These are phyloP conservation scores for Phytophthora palmivora DNA, from an alignment of 352 stramenopile genomes.

Conservation along the genomic window DNA sequence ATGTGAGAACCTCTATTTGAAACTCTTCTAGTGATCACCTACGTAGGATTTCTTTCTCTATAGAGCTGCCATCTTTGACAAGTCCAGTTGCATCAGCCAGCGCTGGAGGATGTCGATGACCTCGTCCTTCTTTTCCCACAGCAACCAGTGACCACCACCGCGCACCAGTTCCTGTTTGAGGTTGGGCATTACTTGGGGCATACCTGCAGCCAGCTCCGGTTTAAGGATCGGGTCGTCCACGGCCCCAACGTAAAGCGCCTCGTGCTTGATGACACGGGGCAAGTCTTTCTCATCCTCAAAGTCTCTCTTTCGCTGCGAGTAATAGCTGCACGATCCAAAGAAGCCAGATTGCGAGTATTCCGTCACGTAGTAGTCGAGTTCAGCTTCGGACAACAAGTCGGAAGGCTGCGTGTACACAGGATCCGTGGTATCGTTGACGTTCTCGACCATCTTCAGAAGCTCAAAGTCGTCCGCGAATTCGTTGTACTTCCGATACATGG, in stretches of 20 bases:
- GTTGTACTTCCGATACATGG: constrained; percentile 52
- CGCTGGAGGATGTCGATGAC: constrained; percentile 40
- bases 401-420: constrained; percentile 48
- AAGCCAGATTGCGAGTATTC: constrained; percentile 61
- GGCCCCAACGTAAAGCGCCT: constrained; percentile 66
- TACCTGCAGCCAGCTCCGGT: constrained; percentile 54
- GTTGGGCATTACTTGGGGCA: constrained; percentile 56
- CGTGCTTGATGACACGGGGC: constrained; percentile 44
- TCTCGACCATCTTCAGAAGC: constrained; percentile 40
- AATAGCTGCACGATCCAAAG: constrained; percentile 60
- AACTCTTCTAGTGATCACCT: too few relatives aligned
- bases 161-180: constrained; percentile 55
- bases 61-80: constrained; percentile 11
- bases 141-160: constrained; percentile 61
- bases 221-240: constrained; percentile 62
- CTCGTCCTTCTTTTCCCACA: constrained; percentile 60
- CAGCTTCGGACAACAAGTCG: constrained; percentile 48
- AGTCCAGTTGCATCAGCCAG: constrained; percentile 39
- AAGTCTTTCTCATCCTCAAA: constrained; percentile 57
- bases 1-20: too few relatives aligned
- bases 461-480: constrained; percentile 41
- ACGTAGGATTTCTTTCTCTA: constrained; percentile 11
- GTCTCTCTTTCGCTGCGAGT: constrained; percentile 55
- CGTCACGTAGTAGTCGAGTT: constrained; percentile 62
- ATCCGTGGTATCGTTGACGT: constrained; percentile 37